These are phyloP conservation scores for Erysimum pusillum DNA, from an alignment of 441 rosid genomes.

Conservation along the genomic window DNA sequence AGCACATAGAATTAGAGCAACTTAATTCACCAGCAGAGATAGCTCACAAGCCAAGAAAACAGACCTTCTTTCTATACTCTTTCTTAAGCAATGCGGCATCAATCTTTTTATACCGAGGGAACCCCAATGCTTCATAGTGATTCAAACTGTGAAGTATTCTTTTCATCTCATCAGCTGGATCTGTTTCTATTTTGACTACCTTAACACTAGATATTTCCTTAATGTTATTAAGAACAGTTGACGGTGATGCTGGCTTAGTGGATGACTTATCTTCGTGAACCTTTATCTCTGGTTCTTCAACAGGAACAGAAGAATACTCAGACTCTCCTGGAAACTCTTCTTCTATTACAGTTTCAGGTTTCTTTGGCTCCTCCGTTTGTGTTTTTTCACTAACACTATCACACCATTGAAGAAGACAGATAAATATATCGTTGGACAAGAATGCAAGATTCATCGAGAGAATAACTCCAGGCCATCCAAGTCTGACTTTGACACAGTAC, in stretches of 20 bases:
- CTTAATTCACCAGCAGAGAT: slow-evolving; percentile 1
- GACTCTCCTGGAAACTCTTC: slow-evolving; percentile 73
- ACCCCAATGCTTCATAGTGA: slow-evolving; percentile 90
- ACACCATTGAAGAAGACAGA: slow-evolving; percentile 80
- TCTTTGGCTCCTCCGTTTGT: slow-evolving; percentile 71
- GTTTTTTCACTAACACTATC: slow-evolving; percentile 77
- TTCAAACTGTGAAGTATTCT: slow-evolving; percentile 78
- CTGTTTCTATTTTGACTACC: slow-evolving; percentile 63
- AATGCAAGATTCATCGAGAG: slow-evolving; percentile 91
- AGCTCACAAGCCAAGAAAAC: slow-evolving; percentile 6
- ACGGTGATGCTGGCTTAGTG: slow-evolving; percentile 61
- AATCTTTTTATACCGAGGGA: slow-evolving; percentile 75
- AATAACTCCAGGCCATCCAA: slow-evolving; percentile 95
- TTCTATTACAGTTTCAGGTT: too few species aligned
- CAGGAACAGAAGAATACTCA: slow-evolving; percentile 64
- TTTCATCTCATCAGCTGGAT: slow-evolving; percentile 86
- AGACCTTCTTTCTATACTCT: slow-evolving; percentile 93
- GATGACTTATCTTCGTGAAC: slow-evolving; percentile 74
- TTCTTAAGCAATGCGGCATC: slow-evolving; percentile 73
- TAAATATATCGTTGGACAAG: slow-evolving; percentile 84
- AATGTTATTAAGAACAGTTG: slow-evolving; percentile 58
- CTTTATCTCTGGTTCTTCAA: slow-evolving; percentile 61
- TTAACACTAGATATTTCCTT: slow-evolving; percentile 59
- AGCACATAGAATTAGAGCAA: slow-evolving; percentile 39
- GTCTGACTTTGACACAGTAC: slow-evolving; percentile 88